phyloP scores from a whole-genome alignment of 257 asterid species.

The Solanum corneliomulleri region DNA sequence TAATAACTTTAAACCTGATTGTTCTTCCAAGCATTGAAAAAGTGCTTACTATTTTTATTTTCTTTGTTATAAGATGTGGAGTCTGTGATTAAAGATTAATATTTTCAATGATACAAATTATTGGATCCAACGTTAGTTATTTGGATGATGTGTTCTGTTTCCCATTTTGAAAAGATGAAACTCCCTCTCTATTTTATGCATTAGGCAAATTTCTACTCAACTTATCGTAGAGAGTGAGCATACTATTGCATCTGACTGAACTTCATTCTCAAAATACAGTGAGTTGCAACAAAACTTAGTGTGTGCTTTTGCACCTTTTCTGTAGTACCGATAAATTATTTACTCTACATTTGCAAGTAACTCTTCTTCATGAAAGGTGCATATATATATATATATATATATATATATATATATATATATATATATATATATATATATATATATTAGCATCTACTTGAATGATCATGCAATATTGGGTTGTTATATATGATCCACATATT shows the following conservation, averaged over 20 bases:
- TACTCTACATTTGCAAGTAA: background rate
- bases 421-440: no score
- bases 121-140: no score
- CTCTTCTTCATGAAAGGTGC: background rate
- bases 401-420: no score
- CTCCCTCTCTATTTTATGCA: conserved; percentile 62
- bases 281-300: background rate
- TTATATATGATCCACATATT: background rate
- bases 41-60: no score
- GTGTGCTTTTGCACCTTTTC: background rate
- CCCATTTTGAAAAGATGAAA: no score
- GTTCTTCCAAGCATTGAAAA: no score
- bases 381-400: background rate
- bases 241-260: background rate
- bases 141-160: no score
- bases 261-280: background rate
- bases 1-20: no score
- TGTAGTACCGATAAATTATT: background rate
- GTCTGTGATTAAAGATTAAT: no score
- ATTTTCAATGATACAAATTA: no score
- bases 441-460: background rate
- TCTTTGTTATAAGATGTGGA: no score
- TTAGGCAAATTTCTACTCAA: conserved; percentile 93
- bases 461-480: background rate
- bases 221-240: conserved; percentile 30